Conservation (phyloP, 345 rosid genomes). For the Citropsis articulata region DNA sequence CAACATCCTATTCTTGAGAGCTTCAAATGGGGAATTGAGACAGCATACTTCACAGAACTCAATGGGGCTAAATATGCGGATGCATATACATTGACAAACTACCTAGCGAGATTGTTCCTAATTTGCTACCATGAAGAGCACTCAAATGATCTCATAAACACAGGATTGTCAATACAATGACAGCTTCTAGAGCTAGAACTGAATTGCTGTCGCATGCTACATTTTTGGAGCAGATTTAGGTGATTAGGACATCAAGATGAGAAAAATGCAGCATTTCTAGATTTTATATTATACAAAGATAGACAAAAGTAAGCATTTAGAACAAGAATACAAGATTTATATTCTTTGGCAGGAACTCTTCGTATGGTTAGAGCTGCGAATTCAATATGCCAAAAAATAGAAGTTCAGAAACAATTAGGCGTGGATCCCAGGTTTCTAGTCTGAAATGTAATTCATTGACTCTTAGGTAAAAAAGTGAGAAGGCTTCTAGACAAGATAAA, state of each 20-base stretch:
- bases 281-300: too few relatives aligned
- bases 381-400: too few relatives aligned
- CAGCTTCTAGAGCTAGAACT: background rate
- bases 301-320: too few relatives aligned
- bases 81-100: too few relatives aligned
- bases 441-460: too few relatives aligned
- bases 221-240: background rate
- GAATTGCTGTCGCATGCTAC: background rate
- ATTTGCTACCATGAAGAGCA: background rate
- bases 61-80: background rate
- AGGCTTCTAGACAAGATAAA: background rate
- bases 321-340: too few relatives aligned
- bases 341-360: too few relatives aligned
- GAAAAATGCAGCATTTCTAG: background rate
- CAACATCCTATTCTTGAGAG: conserved; percentile 27
- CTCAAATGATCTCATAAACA: background rate
- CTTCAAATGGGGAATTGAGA: conserved; percentile 2
- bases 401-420: too few relatives aligned
- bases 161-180: background rate
- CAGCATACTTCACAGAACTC: background rate
- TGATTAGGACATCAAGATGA: background rate
- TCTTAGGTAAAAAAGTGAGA: too few relatives aligned
- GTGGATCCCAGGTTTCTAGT: too few relatives aligned
- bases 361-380: too few relatives aligned
- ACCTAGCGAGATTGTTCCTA: background rate